Evolutionary conservation across 2,329 filamentous ascomycete species (phyloP), one percentile per base, ranked within the genome.

Genomic region (Colletotrichum graminicola): DNA sequence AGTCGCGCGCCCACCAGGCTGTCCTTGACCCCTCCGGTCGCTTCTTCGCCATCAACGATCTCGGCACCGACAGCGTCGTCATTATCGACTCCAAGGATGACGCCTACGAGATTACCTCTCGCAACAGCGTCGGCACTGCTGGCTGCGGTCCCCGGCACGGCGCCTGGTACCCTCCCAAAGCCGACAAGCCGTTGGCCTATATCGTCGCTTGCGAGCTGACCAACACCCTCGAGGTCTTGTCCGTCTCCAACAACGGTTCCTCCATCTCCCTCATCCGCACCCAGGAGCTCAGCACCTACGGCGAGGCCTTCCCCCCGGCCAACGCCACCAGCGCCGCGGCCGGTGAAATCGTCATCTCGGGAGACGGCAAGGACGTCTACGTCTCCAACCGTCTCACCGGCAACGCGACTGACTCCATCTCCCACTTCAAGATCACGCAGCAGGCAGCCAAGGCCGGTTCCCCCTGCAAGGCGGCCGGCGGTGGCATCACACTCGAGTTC

Each of bases 71-170:
- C 78, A 76, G 78, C n/a, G 74, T 88, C 43, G 74, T 85, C 45
- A 74, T 88, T 65, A 77, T 88, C 45, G 84, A 87, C 79, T 78
- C 81, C 66, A 74, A 80, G 73, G 78, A 81, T 71, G 82, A 85
- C 64, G 76, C 77, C 21, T 87, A 79, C 75, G 76, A 78, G 8
- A 75, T 86, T 52, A 77, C 77, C 43, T 80, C 77, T 75, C 77
- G 75, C 52, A 76, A 82, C 49, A 57, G 74, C 7, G 77, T 84
- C 67, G 73, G 75, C 29, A 78, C 80, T 14, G 75, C 79, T 14
- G 84, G 83, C 67, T 82, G 82, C 49, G 86, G 86, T 0, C 86
- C 86, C 4, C 85, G 86, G 23, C 86, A 88, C 75, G 86, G 84
- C 60, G 81, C 81, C 74, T 88, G 86, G 78, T 82, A 83, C 76